Evolutionary conservation across 768 basidiomycete species (phyloP).

Genomic region (Filobasidium wieringae): DNA sequence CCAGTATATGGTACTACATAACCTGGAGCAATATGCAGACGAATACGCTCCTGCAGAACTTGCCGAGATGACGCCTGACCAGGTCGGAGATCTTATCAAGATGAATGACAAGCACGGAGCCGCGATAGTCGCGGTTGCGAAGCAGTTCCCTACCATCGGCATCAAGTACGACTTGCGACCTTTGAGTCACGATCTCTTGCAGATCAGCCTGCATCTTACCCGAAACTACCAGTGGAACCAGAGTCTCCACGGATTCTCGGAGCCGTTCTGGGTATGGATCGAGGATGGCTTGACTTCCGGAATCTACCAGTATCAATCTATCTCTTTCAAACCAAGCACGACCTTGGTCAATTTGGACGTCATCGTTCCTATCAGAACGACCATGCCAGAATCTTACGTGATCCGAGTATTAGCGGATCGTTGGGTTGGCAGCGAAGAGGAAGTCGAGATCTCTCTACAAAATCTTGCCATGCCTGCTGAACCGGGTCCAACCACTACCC

Average conservation of each 20-base stretch:
- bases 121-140: slow-evolving; percentile 65
- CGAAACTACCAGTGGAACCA: slow-evolving; percentile 69
- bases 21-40: slow-evolving; percentile 65
- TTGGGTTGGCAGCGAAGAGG: slow-evolving; percentile 86
- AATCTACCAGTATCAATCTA: slow-evolving; percentile 67
- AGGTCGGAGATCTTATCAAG: slow-evolving; percentile 68
- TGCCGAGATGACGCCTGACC: slow-evolving; percentile 51
- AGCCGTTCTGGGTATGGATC: slow-evolving; percentile 94
- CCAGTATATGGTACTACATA: slow-evolving; percentile 64
- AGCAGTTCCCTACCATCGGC: slow-evolving; percentile 64
- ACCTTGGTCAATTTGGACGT: slow-evolving; percentile 57
- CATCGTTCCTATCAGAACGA: slow-evolving; percentile 57
- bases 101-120: slow-evolving; percentile 74
- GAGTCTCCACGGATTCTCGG: slow-evolving; percentile 59
- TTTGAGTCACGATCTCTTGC: slow-evolving; percentile 69
- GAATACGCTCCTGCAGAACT: slow-evolving; percentile 67
- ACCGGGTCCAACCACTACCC: slow-evolving; percentile 50
- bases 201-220: slow-evolving; percentile 53
- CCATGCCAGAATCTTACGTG: slow-evolving; percentile 41
- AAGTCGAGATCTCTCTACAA: slow-evolving; percentile 53
- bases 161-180: slow-evolving; percentile 65
- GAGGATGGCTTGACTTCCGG: slow-evolving; percentile 71
- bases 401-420: slow-evolving; percentile 69
- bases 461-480: slow-evolving; percentile 61
- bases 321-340: slow-evolving; percentile 60